phyloP scores from a whole-genome alignment of 345 rosid genomes.

The Dovyalis caffra region DNA sequence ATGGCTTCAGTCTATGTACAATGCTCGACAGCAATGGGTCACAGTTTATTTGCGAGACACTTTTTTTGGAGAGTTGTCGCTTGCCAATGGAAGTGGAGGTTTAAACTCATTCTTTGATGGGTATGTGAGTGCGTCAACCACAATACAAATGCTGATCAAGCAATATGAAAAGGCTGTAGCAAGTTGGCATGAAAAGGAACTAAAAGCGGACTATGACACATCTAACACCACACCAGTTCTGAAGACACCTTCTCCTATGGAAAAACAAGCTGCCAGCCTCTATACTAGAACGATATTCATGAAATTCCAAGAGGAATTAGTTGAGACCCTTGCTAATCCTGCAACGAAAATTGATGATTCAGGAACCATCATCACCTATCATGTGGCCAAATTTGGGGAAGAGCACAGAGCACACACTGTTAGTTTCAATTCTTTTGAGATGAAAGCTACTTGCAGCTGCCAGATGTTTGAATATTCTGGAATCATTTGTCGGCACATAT shows the following conservation, averaged over 20 bases:
- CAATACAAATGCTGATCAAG: slow-evolving; percentile 40
- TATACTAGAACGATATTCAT: slow-evolving; percentile 47
- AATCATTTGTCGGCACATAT: slow-evolving; percentile 57
- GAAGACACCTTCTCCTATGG: slow-evolving; percentile 63
- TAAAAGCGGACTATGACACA: slow-evolving; percentile 55
- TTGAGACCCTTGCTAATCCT: slow-evolving; percentile 44
- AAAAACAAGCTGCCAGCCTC: slow-evolving; percentile 51
- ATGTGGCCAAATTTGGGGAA: slow-evolving; percentile 61
- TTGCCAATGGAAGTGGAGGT: slow-evolving; percentile 50
- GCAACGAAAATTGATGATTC: slow-evolving; percentile 50
- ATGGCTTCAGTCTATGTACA: slow-evolving; percentile 56
- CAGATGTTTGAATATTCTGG: slow-evolving; percentile 74
- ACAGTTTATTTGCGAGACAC: slow-evolving; percentile 58
- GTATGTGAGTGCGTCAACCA: slow-evolving; percentile 58
- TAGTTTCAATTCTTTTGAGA: slow-evolving; percentile 54
- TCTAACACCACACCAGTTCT: slow-evolving; percentile 40
- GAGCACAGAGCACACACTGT: slow-evolving; percentile 49
- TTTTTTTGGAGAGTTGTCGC: slow-evolving; percentile 64
- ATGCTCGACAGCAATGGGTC: slow-evolving; percentile 60
- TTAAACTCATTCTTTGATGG: slow-evolving; percentile 69
- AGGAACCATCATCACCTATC: slow-evolving; percentile 38
- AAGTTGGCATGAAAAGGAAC: slow-evolving; percentile 47
- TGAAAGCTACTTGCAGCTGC: slow-evolving; percentile 65
- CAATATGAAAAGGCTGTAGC: slow-evolving; percentile 52
- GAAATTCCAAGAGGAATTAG: slow-evolving; percentile 59